Conservation (phyloP, 177 flowering plant genomes). For the Vitis hybrid region DNA sequence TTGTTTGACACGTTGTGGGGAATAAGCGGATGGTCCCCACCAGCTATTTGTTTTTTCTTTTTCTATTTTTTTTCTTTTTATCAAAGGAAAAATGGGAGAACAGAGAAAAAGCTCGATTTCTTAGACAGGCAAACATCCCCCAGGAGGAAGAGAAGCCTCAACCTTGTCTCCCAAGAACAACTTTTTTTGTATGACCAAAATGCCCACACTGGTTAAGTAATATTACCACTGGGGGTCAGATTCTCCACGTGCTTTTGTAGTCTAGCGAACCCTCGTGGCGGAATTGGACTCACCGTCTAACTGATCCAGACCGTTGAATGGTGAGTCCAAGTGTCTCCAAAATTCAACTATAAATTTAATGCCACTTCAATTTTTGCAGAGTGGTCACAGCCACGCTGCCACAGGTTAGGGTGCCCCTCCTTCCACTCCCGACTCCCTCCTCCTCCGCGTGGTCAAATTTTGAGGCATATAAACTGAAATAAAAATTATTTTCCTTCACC, state of each 20-base stretch:
- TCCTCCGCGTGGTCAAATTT: too few species aligned
- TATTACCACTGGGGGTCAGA: constrained; percentile 1
- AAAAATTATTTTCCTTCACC: too few species aligned
- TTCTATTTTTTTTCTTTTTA: neutral
- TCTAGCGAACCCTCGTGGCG: neutral
- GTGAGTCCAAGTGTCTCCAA: too few species aligned
- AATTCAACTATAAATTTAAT: too few species aligned
- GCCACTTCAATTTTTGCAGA: too few species aligned
- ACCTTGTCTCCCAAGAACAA: neutral
- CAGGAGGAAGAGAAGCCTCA: neutral
- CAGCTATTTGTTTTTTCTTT: too few species aligned
- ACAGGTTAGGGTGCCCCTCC: too few species aligned
- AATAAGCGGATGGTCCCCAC: neutral
- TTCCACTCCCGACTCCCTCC: too few species aligned
- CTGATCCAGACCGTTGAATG: too few species aligned
- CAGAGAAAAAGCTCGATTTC: neutral
- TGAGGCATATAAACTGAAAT: too few species aligned
- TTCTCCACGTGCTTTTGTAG: constrained; percentile 1
- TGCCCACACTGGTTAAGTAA: constrained; percentile 4
- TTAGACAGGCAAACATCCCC: constrained; percentile 17
- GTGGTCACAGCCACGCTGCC: too few species aligned
- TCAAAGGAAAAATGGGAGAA: neutral
- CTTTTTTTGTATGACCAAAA: neutral
- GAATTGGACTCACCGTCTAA: neutral
- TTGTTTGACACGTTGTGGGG: neutral